Conservation (phyloP, 192 early-diverging fungal species). For the Geranomyces variabilis region DNA sequence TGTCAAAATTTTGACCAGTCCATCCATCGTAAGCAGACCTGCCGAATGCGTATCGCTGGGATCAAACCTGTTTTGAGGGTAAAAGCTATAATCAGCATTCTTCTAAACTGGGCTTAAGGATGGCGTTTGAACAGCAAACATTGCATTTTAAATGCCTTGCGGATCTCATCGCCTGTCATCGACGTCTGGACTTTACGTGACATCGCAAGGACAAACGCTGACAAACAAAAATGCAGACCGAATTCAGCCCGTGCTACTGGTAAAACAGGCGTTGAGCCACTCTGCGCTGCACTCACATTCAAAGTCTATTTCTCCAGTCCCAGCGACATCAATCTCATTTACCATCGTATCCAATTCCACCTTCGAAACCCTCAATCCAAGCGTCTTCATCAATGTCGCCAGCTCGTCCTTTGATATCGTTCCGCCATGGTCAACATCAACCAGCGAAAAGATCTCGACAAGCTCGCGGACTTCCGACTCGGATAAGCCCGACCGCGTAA, state of each 20-base stretch:
- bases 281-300: constrained; percentile 56
- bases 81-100: no score
- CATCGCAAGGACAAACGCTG: constrained; percentile 58
- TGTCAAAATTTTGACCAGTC: constrained; percentile 45
- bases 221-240: neutral
- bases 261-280: no score
- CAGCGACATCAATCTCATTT: constrained; percentile 54
- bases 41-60: constrained; percentile 12
- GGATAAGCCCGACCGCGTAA: constrained; percentile 44
- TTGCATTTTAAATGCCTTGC: constrained; percentile 48
- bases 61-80: constrained; percentile 25
- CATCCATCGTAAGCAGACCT: constrained; percentile 37
- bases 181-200: constrained; percentile 55
- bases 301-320: constrained; percentile 63
- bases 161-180: constrained; percentile 49
- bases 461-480: constrained; percentile 52
- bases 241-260: no score
- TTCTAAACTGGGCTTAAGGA: no score
- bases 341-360: constrained; percentile 57
- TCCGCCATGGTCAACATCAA: constrained; percentile 62
- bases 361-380: constrained; percentile 50
- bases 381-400: constrained; percentile 56
- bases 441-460: constrained; percentile 58
- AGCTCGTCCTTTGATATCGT: constrained; percentile 57
- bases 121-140: no score